These are phyloP conservation scores for Pyrus betulifolia DNA, from an alignment of 306 rosid species.

Conservation along the genomic window DNA sequence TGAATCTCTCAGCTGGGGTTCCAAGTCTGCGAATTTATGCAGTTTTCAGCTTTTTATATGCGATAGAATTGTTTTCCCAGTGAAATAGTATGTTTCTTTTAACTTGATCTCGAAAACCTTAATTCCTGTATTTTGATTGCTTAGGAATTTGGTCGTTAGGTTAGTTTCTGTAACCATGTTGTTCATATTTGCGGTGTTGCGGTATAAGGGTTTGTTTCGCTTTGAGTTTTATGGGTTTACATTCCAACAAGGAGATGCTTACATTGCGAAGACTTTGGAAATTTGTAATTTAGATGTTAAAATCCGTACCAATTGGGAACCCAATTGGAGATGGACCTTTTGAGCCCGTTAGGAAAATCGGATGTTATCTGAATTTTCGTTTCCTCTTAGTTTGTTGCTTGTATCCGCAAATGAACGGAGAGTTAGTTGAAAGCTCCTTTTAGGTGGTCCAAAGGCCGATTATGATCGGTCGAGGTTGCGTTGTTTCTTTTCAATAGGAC, in stretches of 20 bases:
- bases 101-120: constrained; percentile 31
- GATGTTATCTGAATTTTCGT: neutral
- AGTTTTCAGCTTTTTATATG: neutral
- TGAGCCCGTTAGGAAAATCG: neutral
- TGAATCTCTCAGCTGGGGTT: neutral
- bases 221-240: neutral
- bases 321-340: neutral
- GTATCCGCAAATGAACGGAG: neutral
- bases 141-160: neutral
- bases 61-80: neutral
- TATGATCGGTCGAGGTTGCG: neutral
- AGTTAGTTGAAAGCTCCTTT: neutral
- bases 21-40: neutral
- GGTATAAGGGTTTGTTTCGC: neutral
- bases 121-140: neutral
- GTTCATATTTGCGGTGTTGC: neutral
- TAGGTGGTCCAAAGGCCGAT: neutral
- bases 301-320: neutral
- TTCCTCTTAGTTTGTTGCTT: neutral
- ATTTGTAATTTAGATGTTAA: neutral
- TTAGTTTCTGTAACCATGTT: neutral
- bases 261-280: neutral
- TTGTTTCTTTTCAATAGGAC: neutral
- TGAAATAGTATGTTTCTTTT: neutral
- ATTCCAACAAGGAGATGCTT: neutral